Base-by-base conservation (phyloP, 768 basidiomycete genomes). In the Russula abietina region DNA sequence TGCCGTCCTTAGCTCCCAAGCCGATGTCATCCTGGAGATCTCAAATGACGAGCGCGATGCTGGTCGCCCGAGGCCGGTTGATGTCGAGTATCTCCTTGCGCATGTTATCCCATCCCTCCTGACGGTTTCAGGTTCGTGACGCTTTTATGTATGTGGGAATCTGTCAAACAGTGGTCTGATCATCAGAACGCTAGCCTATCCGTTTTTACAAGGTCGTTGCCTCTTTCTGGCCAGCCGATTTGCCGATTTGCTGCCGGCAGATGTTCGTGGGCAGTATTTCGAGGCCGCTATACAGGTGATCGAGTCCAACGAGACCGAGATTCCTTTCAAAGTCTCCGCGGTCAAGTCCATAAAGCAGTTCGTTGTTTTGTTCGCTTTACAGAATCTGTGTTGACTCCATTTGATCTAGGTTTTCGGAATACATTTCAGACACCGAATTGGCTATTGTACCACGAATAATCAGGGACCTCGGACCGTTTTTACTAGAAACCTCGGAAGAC, bases 191-290 rank as follows among this genome's bases (percentile, higher is more conserved):
- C 67, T 68, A 96, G 95, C 92, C 26, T 81, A 80, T 60, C 93
- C 93, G 0, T 99, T 98, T 82, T 74, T 99, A 32, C 96, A 98
- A 75, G 97, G 96, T 12, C 82, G 97, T 64, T 91, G 86, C 0
- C 97, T 98, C 64, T 91, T 98, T 50, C 95, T 98, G 68, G 93
- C 94, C 3, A 93, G 92, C 70, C 88, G 93, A 70, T 98, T 85
- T 70, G 81, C 90, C 1, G 83, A 84, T 67, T 74, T 88, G 11
- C 78, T 98, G 5, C 88, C 93, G 0, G 68, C 80, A 14, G 79
- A 84, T 60, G 79, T 94, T 53, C 86, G 91, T 1, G 83, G 83
- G 0, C 91, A 94, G 69, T 98, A 98, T 71, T 78, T 98, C 38
- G 85, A 89, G 26, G 92, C 92, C 4, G 89, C 94, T 0, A 79